These are phyloP conservation scores for Ophiostoma perfectum DNA, from an alignment of 2,329 filamentous ascomycete genomes.

Conservation along the genomic window DNA sequence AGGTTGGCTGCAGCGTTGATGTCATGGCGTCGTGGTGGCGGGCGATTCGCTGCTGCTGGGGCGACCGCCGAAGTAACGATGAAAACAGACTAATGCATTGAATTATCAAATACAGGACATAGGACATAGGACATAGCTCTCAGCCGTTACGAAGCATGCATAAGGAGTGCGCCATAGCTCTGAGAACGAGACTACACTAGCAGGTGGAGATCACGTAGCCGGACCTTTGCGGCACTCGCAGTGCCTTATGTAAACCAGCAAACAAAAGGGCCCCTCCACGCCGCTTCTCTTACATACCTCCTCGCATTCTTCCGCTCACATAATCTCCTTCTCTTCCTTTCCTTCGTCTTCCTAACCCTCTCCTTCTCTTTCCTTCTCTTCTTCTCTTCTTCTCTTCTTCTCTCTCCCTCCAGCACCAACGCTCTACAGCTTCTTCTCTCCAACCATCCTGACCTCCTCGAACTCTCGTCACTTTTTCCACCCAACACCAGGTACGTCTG, in stretches of 20 bases:
- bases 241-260: background rate
- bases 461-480: background rate
- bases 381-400: background rate
- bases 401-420: background rate
- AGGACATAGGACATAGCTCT: background rate
- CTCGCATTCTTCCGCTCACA: constrained; percentile 1
- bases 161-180: background rate
- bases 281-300: background rate
- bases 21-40: too few relatives aligned
- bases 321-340: background rate
- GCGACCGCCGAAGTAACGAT: too few relatives aligned
- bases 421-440: constrained; percentile 4
- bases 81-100: too few relatives aligned
- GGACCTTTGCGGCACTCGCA: background rate
- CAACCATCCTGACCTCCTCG: constrained; percentile 3
- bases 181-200: background rate
- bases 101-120: too few relatives aligned
- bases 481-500: background rate
- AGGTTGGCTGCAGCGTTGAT: too few relatives aligned
- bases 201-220: constrained; percentile 3
- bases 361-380: background rate
- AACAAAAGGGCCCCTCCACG: constrained; percentile 6
- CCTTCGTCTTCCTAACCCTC: background rate
- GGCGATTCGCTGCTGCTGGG: too few relatives aligned
- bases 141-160: constrained; percentile 2